These are phyloP conservation scores for Mycosarcoma mackinlayi DNA, from an alignment of 1,284 basidiomycete species.

Conservation along the genomic window DNA sequence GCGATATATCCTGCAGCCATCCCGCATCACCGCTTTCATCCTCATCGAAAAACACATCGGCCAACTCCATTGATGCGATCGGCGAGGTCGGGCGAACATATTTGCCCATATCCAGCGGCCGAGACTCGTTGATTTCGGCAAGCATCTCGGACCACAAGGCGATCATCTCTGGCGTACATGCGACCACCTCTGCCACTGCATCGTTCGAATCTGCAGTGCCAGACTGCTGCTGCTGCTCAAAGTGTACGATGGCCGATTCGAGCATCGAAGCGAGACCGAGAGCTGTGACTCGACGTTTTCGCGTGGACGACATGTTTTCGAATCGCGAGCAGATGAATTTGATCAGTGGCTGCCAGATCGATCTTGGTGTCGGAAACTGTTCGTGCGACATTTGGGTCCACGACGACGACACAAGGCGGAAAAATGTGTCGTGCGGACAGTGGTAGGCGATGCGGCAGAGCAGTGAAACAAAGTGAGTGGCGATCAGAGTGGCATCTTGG, in stretches of 20 bases:
- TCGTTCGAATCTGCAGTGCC: not conserved
- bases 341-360: constrained; percentile 44
- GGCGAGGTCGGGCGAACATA: constrained; percentile 44
- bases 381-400: constrained; percentile 29
- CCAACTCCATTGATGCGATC: constrained; percentile 48
- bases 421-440: constrained; percentile 40
- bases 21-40: constrained; percentile 40
- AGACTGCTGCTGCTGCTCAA: constrained; percentile 7
- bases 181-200: constrained; percentile 19
- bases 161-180: constrained; percentile 49
- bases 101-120: constrained; percentile 22
- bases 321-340: constrained; percentile 45
- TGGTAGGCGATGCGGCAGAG: constrained; percentile 58
- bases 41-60: constrained; percentile 37
- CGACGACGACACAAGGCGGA: constrained; percentile 46
- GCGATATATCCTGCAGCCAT: constrained; percentile 59
- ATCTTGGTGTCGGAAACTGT: constrained; percentile 13
- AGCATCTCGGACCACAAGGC: constrained; percentile 63
- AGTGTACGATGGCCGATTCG: constrained; percentile 22
- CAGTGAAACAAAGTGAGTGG: constrained; percentile 53
- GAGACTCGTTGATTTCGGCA: constrained; percentile 54
- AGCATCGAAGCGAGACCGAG: constrained; percentile 57
- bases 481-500: constrained; percentile 56
- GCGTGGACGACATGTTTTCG: constrained; percentile 59
- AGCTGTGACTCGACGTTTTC: constrained; percentile 55